Evolutionary conservation across 257 asterid genomes (phyloP).

Genomic region (Jaltomata sinuosa): DNA sequence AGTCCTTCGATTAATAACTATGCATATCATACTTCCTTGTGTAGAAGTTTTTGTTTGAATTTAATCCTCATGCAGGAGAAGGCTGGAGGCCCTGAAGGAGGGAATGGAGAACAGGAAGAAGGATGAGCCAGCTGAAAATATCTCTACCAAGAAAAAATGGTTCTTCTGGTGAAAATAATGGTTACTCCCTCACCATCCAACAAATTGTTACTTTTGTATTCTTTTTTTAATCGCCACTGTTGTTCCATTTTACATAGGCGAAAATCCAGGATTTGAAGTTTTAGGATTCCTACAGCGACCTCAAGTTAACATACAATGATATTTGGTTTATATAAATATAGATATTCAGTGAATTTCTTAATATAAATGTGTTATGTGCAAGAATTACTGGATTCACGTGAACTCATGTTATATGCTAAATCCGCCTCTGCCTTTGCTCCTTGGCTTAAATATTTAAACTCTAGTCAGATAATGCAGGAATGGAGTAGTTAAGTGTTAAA

Average conservation of each 20-base stretch:
- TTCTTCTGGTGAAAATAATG: conserved; percentile 50
- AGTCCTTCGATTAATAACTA: background rate
- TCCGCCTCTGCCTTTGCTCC: background rate
- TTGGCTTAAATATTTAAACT: background rate
- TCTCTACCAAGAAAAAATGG: conserved; percentile 49
- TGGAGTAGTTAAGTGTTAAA: background rate
- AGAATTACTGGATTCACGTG: background rate
- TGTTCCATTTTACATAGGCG: background rate
- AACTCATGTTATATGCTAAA: background rate
- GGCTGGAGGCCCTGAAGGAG: conserved; percentile 64
- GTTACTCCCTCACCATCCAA: background rate
- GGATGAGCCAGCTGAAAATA: conserved; percentile 27
- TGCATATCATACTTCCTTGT: background rate
- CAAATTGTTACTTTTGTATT: background rate
- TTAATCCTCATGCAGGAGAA: conserved; percentile 31
- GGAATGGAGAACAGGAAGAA: conserved; percentile 62
- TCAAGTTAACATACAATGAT: background rate
- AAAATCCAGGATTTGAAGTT: background rate
- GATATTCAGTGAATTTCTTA: background rate
- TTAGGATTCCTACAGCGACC: background rate
- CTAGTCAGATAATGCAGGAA: background rate
- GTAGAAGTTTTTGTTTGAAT: background rate
- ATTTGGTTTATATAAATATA: background rate
- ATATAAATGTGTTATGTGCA: background rate
- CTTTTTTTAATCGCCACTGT: background rate